Evolutionary conservation across 2,329 filamentous ascomycete species (phyloP).

Genomic region (Neoascochyta sp.): DNA sequence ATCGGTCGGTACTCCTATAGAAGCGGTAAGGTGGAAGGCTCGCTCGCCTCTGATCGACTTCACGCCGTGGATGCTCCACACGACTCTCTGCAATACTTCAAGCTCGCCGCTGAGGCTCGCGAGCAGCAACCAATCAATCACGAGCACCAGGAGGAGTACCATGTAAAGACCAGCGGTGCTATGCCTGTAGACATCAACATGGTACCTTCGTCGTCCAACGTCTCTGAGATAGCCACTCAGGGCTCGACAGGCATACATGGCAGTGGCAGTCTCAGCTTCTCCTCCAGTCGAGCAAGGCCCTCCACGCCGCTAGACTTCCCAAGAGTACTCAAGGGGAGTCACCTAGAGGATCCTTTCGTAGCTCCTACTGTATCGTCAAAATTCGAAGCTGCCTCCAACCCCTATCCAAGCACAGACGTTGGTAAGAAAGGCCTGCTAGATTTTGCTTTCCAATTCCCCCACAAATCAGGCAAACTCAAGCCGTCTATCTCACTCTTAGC

Average conservation of each 20-base stretch:
- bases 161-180: no score
- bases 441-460: slow-evolving; percentile 26
- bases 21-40: slow-evolving; percentile 44
- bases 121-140: no score
- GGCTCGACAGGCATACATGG: no score
- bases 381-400: not conserved
- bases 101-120: slow-evolving; percentile 41
- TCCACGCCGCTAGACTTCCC: no score
- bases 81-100: slow-evolving; percentile 43
- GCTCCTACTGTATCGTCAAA: slow-evolving; percentile 3
- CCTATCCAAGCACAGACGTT: not conserved
- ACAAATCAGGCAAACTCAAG: slow-evolving; percentile 2
- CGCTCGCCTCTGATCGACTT: slow-evolving; percentile 41
- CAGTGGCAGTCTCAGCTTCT: no score
- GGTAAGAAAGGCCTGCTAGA: slow-evolving; percentile 17
- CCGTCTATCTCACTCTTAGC: no score
- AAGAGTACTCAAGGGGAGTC: slow-evolving; percentile 7
- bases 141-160: no score
- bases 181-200: no score
- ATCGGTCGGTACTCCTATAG: slow-evolving; percentile 44
- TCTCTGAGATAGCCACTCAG: no score
- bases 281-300: no score
- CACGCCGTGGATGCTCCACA: slow-evolving; percentile 34
- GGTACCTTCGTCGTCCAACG: no score
- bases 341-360: slow-evolving; percentile 30